Base-by-base conservation (phyloP, 1,284 basidiomycete genomes). In the Neotropicomus parvogracilis region DNA sequence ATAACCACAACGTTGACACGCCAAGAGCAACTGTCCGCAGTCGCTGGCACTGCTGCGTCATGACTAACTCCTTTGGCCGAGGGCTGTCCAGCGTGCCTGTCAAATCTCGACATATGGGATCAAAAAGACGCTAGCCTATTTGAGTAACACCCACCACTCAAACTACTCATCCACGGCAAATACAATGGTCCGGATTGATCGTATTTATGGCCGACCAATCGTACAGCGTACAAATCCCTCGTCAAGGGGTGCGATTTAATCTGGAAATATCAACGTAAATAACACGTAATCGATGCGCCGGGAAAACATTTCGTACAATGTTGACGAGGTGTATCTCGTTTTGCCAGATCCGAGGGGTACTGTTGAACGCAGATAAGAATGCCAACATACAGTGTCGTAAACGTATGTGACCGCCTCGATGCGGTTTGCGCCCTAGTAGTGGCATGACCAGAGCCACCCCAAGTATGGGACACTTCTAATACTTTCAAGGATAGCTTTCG, bases 101-200 rank as follows among this genome's bases (percentile, higher is more conserved):
- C 26, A n/a, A 19, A 26, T 42, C 39, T 27, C 21, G 28, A 21
- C 12, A 16, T 13, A 29, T 11, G 17, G 33, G 20, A 45, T 49
- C 29, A 29, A 16, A n/a, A 14, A 2, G 13, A 41, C 6, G 3
- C n/a, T 38, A 54, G 29, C 19, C 16, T 32, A 17, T 39, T 46
- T 29, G 13, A 9, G 34, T n/a, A n/a, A n/a, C n/a, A 20, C n/a
- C n/a, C 32, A 31, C 11, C 40, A 31, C 50, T 19, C 14, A 53
- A 54, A 17, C 27, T 24, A 42, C 38, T 20, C 40, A 21, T 21
- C 28, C 54, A 26, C 38, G 44, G 43, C 34, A 36, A 28, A 13
- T 10, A 19, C 32, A 13, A 10, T 20, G n/a, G n/a, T 6, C 33
- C 21, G 32, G 52, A n/a, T 19, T 20, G 34, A 35, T 31, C 9